Evolutionary conservation across 805 yeast species (phyloP).

Genomic region (Sungouiozyma ichnusensis): DNA sequence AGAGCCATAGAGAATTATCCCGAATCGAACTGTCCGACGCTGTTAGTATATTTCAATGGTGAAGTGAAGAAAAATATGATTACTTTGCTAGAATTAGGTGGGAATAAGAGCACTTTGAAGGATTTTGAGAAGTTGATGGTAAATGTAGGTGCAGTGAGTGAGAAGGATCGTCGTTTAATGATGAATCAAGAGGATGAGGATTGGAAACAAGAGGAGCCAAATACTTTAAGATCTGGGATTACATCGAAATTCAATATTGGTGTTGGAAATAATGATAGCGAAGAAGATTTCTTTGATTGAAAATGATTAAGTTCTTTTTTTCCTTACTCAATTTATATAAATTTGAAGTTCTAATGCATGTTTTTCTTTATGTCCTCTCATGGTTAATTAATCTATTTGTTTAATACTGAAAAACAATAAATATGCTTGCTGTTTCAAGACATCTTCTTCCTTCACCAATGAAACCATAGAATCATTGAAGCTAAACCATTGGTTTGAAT

Average conservation of each 20-base stretch:
- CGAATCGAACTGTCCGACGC: slow-evolving; percentile 80
- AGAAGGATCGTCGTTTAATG: slow-evolving; percentile 54
- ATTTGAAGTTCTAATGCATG: background rate
- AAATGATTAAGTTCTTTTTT: too few species aligned
- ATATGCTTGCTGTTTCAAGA: slow-evolving; percentile 66
- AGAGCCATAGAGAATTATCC: slow-evolving; percentile 93
- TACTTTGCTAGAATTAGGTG: slow-evolving; percentile 75
- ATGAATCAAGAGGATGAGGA: slow-evolving; percentile 53
- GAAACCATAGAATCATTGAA: slow-evolving; percentile 85
- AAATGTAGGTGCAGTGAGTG: slow-evolving; percentile 52
- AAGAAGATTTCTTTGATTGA: slow-evolving; percentile 42
- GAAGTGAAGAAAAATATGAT: slow-evolving; percentile 72
- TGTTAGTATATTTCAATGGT: slow-evolving; percentile 68
- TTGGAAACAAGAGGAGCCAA: slow-evolving; percentile 44
- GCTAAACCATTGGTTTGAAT: slow-evolving; percentile 75
- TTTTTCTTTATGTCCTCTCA: background rate
- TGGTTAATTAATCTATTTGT: slow-evolving; percentile 14
- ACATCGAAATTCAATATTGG: slow-evolving; percentile 23
- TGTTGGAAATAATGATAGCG: slow-evolving; percentile 34
- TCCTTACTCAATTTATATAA: background rate
- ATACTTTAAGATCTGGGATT: slow-evolving; percentile 38
- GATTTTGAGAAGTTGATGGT: slow-evolving; percentile 73
- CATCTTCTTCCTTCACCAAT: slow-evolving; percentile 51
- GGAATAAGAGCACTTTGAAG: slow-evolving; percentile 54
- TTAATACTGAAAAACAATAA: slow-evolving; percentile 53